A percentile compares a stretch with the other conserved stretches of the same genome.
phyloP scores from a whole-genome alignment of 176 grass and related monocot species.

The Rhynchospora breviuscula region DNA sequence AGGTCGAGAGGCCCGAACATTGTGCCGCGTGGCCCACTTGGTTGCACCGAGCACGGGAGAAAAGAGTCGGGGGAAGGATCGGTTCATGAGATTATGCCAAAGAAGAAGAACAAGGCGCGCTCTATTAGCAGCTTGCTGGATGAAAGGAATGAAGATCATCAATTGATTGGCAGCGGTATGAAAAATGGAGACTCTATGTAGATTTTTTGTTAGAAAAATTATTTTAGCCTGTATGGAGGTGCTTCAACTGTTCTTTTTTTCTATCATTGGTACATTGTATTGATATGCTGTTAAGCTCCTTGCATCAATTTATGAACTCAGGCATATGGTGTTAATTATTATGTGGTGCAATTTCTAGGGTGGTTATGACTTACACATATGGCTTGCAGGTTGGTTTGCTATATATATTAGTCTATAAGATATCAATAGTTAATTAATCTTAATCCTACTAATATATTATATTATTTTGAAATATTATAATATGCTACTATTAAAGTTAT shows the following conservation, averaged over 20 bases:
- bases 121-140: conserved; percentile 10
- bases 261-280: neutral
- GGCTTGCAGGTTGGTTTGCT: neutral
- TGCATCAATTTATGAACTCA: neutral
- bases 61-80: neutral
- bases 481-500: neutral
- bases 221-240: conserved; percentile 1
- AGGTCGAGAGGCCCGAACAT: conserved; percentile 26
- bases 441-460: conserved; percentile 2
- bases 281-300: neutral
- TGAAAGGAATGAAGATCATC: conserved; percentile 16
- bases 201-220: neutral
- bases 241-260: conserved; percentile 14
- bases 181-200: neutral
- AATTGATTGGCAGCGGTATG: neutral
- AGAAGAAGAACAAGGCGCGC: conserved; percentile 4
- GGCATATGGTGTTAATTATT: conserved; percentile 2
- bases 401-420: neutral
- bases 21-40: conserved; percentile 30
- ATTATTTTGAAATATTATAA: neutral
- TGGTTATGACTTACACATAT: conserved; percentile 5
- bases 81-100: conserved; percentile 25
- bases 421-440: neutral
- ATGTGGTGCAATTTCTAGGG: conserved; percentile 21
- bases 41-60: conserved; percentile 38